Evolutionary conservation across 2,329 filamentous ascomycete genomes (phyloP), one percentile per base, ranked within the genome.

Genomic region (Fusarium sp.): DNA sequence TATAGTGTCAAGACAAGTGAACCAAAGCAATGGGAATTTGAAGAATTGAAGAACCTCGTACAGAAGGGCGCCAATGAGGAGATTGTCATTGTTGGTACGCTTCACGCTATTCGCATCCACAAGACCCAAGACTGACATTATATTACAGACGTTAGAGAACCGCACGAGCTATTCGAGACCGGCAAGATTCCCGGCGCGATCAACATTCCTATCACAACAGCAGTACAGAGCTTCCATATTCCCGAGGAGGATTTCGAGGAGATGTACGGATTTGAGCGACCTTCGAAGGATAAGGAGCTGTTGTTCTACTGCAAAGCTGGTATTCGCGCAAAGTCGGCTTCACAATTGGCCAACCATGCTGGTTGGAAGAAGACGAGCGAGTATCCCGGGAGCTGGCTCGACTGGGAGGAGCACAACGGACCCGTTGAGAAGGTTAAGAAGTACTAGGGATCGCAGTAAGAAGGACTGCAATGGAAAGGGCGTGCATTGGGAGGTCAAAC

Each of bases 271-370:
- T 97, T 92, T 76, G 82, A 85, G 63, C 92, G 93, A 65, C 94
- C 85, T 0, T 74, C 75, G 4, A 83, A 82, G 63, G 84, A 88
- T 46, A 78, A 80, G 32, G 84, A 88, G 69, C 79, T 97, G 16
- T 86, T 98, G 6, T 96, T 98, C 76, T 98, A 97, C 80, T 99
- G 96, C 82, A 97, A 93, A 82, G 90, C 94, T 0, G 96, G 96
- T 4, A 93, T 98, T 69, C 86, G 96, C 77, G 93, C 93, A 73
- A 84, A 86, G 47, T 88, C 92, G 1, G 94, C 94, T 9, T 94
- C 94, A 9, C 85, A 87, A 69, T 80, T 98, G 78, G 96, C 96
- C 30, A 84, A 85, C 73, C 87, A 92, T 77, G 91, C 90, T 4
- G 95, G 95, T 12, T 98, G 92, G 86, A 80, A 82, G 50, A 87